Base-by-base conservation (phyloP, 805 yeast species). In the Metschnikowia hibisci region DNA sequence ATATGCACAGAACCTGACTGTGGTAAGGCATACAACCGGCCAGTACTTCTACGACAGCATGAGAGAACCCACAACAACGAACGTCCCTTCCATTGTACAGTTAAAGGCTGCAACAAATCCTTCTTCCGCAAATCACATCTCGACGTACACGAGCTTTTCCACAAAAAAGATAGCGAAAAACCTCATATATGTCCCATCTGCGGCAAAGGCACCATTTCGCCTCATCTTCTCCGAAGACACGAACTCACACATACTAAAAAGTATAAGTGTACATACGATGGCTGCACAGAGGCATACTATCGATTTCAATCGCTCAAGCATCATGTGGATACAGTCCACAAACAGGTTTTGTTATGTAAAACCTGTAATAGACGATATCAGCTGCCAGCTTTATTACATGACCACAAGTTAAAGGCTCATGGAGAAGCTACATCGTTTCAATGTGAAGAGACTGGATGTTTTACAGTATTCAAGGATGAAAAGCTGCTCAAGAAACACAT, bases 1-100 rank as follows among this genome's bases (percentile, higher is more conserved):
- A 55, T 61, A 10, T 91, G 98, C 61, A 76, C 73, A 14, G 75
- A 69, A 46, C 75, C 70, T 5, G 82, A 77, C 3, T 93, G 98
- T 56, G 76, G 65, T 25, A 91, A 88, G 60, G 76, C 85, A 1
- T 91, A 88, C 55, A 68, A 84, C 5, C 73, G 91, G 38, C 97
- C 97, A 0, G 82, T 95, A 1, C 69, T 88, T 9, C 67, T 93
- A 39, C 86, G 82, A 28, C 96, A 87, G 55, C 99, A 89, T 62
- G 66, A 73, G 60, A 73, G 89, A 51, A 72, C 89, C 1, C 97
- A 89, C 61, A 78, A 88, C 4, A 77, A 80, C 49, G 91, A 85
- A 50, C 74, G 95, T 46, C 96, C 96, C 0, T 89, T 77, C 56
- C 62, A 61, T 29, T 86, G 96, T 61, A 64, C 69, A 5, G 68